Evolutionary conservation across 495 filamentous ascomycete species (phyloP).

Genomic region (Cladorrhinum samala): DNA sequence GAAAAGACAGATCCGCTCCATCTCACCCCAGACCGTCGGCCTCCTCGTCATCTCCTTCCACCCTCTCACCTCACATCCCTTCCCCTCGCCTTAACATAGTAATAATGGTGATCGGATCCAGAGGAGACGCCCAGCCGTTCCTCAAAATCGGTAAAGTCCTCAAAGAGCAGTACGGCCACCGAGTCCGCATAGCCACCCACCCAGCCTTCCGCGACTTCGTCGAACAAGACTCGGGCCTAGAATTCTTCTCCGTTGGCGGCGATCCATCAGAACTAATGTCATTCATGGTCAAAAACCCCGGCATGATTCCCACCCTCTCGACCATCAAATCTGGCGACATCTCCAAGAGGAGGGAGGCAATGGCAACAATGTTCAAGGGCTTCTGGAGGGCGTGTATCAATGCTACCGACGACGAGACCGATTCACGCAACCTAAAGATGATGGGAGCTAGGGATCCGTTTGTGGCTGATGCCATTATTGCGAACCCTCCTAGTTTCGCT

Average conservation of each 20-base stretch:
- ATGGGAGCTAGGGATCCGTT: slow-evolving; percentile 55
- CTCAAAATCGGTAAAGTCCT: slow-evolving; percentile 60
- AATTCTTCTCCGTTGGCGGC: slow-evolving; percentile 76
- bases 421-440: slow-evolving; percentile 47
- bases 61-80: no score
- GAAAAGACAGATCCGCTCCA: no score
- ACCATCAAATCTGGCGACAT: slow-evolving; percentile 64
- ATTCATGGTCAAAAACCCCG: slow-evolving; percentile 82
- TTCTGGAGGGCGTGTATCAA: slow-evolving; percentile 74
- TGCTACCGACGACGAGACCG: slow-evolving; percentile 53
- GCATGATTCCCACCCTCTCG: slow-evolving; percentile 65
- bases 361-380: slow-evolving; percentile 66
- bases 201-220: slow-evolving; percentile 63
- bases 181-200: slow-evolving; percentile 74
- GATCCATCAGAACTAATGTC: slow-evolving; percentile 77
- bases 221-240: slow-evolving; percentile 56
- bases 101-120: slow-evolving; percentile 71
- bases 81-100: slow-evolving; percentile 57
- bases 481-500: slow-evolving; percentile 77
- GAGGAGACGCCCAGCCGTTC: slow-evolving; percentile 77
- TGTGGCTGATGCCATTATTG: slow-evolving; percentile 75
- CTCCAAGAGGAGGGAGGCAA: slow-evolving; percentile 54
- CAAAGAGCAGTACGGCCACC: slow-evolving; percentile 59
- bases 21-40: no score
- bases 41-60: no score